Evolutionary conservation across 495 filamentous ascomycete genomes (phyloP).

Genomic region (Lophiostoma macrostomum): DNA sequence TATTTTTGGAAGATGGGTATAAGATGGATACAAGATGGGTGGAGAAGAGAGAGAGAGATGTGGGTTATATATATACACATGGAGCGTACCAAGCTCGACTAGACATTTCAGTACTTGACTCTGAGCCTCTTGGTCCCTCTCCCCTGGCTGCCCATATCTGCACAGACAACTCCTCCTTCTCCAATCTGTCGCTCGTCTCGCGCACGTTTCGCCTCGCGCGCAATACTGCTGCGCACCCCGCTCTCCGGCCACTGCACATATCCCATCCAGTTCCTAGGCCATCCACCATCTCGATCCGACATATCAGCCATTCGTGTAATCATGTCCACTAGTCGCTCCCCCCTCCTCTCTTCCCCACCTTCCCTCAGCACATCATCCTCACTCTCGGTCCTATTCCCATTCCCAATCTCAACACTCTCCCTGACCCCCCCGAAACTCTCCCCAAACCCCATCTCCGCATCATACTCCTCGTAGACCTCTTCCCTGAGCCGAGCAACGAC

Average conservation of each 20-base stretch:
- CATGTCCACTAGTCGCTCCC: neutral
- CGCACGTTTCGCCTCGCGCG: constrained; percentile 8
- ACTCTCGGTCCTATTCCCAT: neutral
- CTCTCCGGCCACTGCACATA: constrained; percentile 9
- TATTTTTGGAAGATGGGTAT: no score
- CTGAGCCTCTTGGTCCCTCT: no score
- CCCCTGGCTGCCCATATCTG: no score
- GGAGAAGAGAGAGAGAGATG: no score
- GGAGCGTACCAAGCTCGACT: no score
- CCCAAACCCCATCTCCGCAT: constrained; percentile 1
- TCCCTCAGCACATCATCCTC: neutral
- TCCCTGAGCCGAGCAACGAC: no score
- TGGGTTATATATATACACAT: no score
- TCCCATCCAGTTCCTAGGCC: neutral
- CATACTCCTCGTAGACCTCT: constrained; percentile 15
- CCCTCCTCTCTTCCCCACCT: neutral
- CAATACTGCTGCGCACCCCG: constrained; percentile 10
- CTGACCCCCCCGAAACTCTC: neutral
- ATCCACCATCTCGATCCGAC: neutral
- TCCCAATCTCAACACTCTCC: neutral
- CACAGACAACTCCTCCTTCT: no score
- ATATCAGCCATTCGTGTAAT: neutral
- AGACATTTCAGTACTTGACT: no score
- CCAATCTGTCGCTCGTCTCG: no score
- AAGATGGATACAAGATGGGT: no score